Percentiles rank a stretch among this genome's conserved stretches.
Conservation (phyloP, 352 stramenopile genomes). For the Globisporangium iwayamae region DNA sequence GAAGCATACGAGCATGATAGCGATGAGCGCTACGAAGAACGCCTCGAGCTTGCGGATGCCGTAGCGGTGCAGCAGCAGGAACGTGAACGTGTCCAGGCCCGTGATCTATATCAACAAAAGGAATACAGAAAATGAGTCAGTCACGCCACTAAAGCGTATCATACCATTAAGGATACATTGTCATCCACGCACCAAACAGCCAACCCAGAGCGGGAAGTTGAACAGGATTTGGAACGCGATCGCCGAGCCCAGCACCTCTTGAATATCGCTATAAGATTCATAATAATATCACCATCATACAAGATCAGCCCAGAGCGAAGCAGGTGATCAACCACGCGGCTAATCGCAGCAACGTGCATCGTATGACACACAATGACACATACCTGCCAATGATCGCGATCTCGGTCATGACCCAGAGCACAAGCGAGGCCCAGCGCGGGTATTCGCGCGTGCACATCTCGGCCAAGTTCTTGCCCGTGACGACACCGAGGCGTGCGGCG, state of each 20-base stretch:
- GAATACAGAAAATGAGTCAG: background rate
- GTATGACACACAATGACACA: background rate
- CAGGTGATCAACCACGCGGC: background rate
- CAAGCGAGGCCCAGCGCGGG: conserved; percentile 63
- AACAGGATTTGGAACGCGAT: conserved; percentile 92
- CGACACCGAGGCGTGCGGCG: conserved; percentile 89
- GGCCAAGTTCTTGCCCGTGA: conserved; percentile 90
- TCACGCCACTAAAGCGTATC: background rate
- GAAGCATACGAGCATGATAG: conserved; percentile 93
- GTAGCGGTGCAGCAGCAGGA: conserved; percentile 90
- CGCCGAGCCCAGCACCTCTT: conserved; percentile 90
- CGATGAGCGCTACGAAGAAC: conserved; percentile 91
- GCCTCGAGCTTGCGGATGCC: conserved; percentile 92
- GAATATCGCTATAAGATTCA: conserved; percentile 64
- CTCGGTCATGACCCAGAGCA: conserved; percentile 92
- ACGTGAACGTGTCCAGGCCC: conserved; percentile 92
- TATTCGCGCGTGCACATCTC: conserved; percentile 85
- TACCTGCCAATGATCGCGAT: conserved; percentile 81
- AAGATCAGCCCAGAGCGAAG: background rate
- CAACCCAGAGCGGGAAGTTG: conserved; percentile 85
- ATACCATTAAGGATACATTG: background rate
- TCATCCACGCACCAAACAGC: conserved; percentile 57
- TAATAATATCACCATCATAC: background rate
- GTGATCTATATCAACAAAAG: conserved; percentile 40
- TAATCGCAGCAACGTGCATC: too few relatives aligned